Percentiles rank a stretch among this genome's conserved stretches.
Evolutionary conservation across 2,329 filamentous ascomycete genomes (phyloP).

Genomic region (Fusarium sp.): DNA sequence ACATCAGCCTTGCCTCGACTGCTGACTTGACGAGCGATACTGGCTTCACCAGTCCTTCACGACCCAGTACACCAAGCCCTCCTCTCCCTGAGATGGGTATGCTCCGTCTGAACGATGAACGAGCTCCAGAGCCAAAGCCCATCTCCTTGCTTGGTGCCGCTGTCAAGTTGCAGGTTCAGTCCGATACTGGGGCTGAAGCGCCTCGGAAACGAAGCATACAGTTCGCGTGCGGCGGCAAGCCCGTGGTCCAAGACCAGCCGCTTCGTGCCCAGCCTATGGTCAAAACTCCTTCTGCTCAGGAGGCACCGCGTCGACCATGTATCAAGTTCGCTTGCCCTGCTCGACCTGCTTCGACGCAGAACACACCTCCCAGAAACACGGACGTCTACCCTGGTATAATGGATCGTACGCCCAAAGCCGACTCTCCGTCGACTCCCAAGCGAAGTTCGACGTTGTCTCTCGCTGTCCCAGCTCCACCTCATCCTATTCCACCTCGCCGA

Average conservation of each 20-base stretch:
- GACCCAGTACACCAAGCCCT: conserved; percentile 90
- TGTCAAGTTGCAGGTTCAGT: conserved; percentile 37
- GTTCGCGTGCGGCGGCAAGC: conserved; percentile 85
- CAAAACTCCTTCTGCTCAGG: conserved; percentile 54
- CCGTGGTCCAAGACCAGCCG: conserved; percentile 62
- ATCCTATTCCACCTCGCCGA: conserved; percentile 45
- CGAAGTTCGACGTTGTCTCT: conserved; percentile 44
- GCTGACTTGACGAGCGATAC: conserved; percentile 96
- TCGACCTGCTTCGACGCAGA: conserved; percentile 62
- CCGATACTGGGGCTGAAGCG: conserved; percentile 60
- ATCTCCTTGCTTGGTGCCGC: conserved; percentile 45
- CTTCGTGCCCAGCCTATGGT: conserved; percentile 54
- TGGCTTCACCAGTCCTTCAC: conserved; percentile 89
- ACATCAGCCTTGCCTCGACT: conserved; percentile 84
- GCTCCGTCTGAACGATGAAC: conserved; percentile 57
- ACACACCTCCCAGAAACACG: conserved; percentile 53
- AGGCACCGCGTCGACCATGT: conserved; percentile 69
- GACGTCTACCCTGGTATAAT: conserved; percentile 16
- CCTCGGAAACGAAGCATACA: conserved; percentile 89
- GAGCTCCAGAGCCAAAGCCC: conserved; percentile 47
- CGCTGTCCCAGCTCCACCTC: conserved; percentile 44
- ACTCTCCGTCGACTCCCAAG: conserved; percentile 53
- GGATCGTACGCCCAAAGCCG: conserved; percentile 36
- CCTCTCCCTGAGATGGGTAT: conserved; percentile 76
- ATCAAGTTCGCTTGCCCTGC: conserved; percentile 85